A percentile compares a stretch with the other conserved stretches of the same genome.
phyloP scores from a whole-genome alignment of 2,329 filamentous ascomycete species.

The Sphaerostilbella broomeana region DNA sequence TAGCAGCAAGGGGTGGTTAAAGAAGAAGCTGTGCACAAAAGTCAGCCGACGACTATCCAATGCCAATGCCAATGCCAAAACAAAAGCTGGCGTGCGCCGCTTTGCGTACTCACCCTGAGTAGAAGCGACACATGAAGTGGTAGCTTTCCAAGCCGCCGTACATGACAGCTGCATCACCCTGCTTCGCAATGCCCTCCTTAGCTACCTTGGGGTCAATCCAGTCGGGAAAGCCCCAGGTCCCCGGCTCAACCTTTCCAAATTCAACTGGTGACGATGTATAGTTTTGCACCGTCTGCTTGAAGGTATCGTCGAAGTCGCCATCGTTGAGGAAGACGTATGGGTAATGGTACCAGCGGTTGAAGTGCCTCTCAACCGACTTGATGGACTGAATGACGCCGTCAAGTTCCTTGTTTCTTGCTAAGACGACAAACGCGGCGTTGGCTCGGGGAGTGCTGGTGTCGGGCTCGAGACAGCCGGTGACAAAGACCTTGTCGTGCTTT shows the following conservation, averaged over 20 bases:
- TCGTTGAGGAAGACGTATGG: slow-evolving; percentile 98
- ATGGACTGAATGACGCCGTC: slow-evolving; percentile 94
- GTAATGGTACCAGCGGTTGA: slow-evolving; percentile 98
- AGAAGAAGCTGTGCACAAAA: slow-evolving; percentile 64
- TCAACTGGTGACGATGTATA: slow-evolving; percentile 85
- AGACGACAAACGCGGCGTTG: slow-evolving; percentile 91
- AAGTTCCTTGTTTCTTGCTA: slow-evolving; percentile 92
- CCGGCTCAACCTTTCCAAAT: slow-evolving; percentile 85
- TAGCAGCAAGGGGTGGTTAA: slow-evolving; percentile 86
- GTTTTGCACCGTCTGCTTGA: slow-evolving; percentile 81
- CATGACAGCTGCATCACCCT: slow-evolving; percentile 97
- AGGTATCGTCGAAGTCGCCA: slow-evolving; percentile 90
- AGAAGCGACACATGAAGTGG: slow-evolving; percentile 98
- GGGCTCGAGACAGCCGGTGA: slow-evolving; percentile 77
- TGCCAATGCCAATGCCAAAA: background rate
- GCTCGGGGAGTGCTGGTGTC: slow-evolving; percentile 73
- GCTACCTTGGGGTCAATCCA: slow-evolving; percentile 94
- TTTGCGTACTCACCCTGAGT: slow-evolving; percentile 81
- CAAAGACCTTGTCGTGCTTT: slow-evolving; percentile 94
- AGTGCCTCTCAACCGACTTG: slow-evolving; percentile 96
- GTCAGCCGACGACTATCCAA: background rate
- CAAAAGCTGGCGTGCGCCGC: too few species aligned
- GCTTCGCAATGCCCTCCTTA: slow-evolving; percentile 92
- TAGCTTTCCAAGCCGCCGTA: slow-evolving; percentile 98
- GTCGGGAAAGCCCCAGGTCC: slow-evolving; percentile 94